A percentile compares a stretch with the other conserved stretches of the same genome.
These are phyloP conservation scores for Auxenochlorella protothecoides DNA, from an alignment of 139 green algal species.

Conservation along the genomic window DNA sequence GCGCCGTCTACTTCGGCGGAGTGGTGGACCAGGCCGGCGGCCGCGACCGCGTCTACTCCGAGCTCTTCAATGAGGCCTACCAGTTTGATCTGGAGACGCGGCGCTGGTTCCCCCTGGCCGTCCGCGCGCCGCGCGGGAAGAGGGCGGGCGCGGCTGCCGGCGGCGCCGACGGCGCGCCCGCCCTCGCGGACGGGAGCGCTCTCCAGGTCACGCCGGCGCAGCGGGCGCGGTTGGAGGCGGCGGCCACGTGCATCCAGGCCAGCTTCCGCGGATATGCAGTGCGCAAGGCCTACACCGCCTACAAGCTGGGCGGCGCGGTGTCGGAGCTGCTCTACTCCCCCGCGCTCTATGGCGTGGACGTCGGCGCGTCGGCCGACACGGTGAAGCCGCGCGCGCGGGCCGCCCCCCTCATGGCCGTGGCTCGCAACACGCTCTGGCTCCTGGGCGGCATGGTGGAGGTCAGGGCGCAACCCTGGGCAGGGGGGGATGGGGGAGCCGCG, in stretches of 20 bases:
- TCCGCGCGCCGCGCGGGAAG: slow-evolving; percentile 33
- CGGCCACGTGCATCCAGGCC: slow-evolving; percentile 66
- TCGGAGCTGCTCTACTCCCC: slow-evolving; percentile 87
- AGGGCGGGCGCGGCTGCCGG: background rate
- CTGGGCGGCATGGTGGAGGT: slow-evolving; percentile 85
- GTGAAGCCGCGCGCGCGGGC: slow-evolving; percentile 65
- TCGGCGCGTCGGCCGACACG: slow-evolving; percentile 41
- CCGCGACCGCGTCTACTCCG: slow-evolving; percentile 53
- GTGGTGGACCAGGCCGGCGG: slow-evolving; percentile 76
- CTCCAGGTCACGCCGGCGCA: background rate
- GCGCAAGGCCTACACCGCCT: slow-evolving; percentile 73
- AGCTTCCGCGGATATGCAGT: slow-evolving; percentile 75
- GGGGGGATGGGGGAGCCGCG: too few species aligned
- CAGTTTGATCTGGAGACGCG: slow-evolving; percentile 59
- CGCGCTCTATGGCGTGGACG: slow-evolving; percentile 70
- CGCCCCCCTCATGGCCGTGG: slow-evolving; percentile 41
- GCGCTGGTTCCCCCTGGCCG: slow-evolving; percentile 58
- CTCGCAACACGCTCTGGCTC: slow-evolving; percentile 76
- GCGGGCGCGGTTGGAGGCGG: slow-evolving; percentile 33
- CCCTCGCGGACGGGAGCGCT: background rate
- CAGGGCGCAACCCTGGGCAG: slow-evolving; percentile 9
- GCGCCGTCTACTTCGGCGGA: slow-evolving; percentile 85
- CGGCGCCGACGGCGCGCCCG: background rate
- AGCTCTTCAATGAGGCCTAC: slow-evolving; percentile 85
- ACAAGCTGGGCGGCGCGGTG: slow-evolving; percentile 65